A percentile compares a stretch with the other conserved stretches of the same genome.
Evolutionary conservation across 805 yeast species (phyloP).

Genomic region (Cyberlindnera bimundalis): DNA sequence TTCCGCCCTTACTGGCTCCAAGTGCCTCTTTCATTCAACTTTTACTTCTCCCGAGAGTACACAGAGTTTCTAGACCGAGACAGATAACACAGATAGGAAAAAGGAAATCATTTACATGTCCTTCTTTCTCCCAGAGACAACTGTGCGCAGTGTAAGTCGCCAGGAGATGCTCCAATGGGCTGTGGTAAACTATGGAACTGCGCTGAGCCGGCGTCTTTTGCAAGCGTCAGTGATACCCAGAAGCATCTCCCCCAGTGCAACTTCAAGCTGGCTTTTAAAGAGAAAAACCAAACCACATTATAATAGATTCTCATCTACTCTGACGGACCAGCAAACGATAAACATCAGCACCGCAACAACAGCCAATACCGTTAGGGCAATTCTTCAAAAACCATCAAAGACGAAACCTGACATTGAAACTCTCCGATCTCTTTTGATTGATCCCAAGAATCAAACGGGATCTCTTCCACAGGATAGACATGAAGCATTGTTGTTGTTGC

Average conservation of each 20-base stretch:
- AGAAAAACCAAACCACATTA: neutral
- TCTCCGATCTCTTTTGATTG: slow-evolving; percentile 3
- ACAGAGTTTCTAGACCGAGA: no score
- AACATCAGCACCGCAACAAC: neutral
- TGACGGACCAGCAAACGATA: neutral
- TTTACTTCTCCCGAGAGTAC: no score
- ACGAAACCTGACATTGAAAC: slow-evolving; percentile 3
- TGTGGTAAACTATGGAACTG: slow-evolving; percentile 1
- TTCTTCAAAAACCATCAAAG: slow-evolving; percentile 2
- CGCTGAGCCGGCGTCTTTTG: slow-evolving; percentile 5
- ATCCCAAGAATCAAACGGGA: neutral
- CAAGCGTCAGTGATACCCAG: slow-evolving; percentile 7
- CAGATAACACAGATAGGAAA: neutral
- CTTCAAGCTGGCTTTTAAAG: neutral
- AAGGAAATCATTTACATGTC: slow-evolving; percentile 1
- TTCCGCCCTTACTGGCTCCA: no score
- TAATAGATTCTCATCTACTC: slow-evolving; percentile 4
- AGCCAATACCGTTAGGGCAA: slow-evolving; percentile 1
- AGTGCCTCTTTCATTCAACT: no score
- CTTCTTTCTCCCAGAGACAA: slow-evolving; percentile 1
- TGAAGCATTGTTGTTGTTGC: slow-evolving; percentile 6
- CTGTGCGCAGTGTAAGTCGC: slow-evolving; percentile 1
- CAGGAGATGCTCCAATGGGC: slow-evolving; percentile 14
- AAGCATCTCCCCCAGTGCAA: neutral
- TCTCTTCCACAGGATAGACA: slow-evolving; percentile 1